A percentile compares a stretch with the other conserved stretches of the same genome.
Conservation (phyloP, 2,329 filamentous ascomycete species). For the Ploettnerulaceae sp. region DNA sequence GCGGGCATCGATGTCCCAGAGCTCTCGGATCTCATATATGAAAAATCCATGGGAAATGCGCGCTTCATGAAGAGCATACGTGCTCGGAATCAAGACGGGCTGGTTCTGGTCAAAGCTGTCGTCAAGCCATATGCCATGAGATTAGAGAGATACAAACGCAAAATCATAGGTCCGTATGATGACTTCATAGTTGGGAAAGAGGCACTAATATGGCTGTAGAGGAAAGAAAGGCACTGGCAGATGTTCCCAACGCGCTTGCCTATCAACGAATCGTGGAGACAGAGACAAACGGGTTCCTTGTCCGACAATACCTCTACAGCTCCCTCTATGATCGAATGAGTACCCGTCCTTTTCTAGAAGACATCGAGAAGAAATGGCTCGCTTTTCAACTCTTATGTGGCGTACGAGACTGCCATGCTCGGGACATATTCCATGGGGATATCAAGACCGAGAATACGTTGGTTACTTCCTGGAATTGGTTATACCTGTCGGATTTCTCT, state of each 20-base stretch:
- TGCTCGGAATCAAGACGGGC: conserved; percentile 81
- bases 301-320: conserved; percentile 92
- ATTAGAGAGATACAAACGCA: conserved; percentile 71
- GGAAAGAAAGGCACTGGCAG: conserved; percentile 72
- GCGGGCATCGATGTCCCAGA: conserved; percentile 93
- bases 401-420: conserved; percentile 82
- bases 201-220: conserved; percentile 42
- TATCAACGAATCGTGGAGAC: conserved; percentile 93
- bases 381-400: conserved; percentile 93
- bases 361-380: conserved; percentile 98
- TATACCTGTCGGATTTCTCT: conserved; percentile 96
- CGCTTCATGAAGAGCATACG: conserved; percentile 97
- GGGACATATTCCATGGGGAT: conserved; percentile 90
- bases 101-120: conserved; percentile 90
- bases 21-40: conserved; percentile 83
- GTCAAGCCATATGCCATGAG: conserved; percentile 88
- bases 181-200: neutral
- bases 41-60: conserved; percentile 84
- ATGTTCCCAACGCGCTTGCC: conserved; percentile 84
- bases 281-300: conserved; percentile 83
- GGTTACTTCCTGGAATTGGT: conserved; percentile 99
- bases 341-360: conserved; percentile 91
- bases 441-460: conserved; percentile 98
- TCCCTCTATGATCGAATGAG: conserved; percentile 96
- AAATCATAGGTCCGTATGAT: conserved; percentile 61